Percentiles rank a stretch among this genome's conserved stretches.
These are phyloP conservation scores for Ganoderma boninense DNA, from an alignment of 1,284 basidiomycete species.

Conservation along the genomic window DNA sequence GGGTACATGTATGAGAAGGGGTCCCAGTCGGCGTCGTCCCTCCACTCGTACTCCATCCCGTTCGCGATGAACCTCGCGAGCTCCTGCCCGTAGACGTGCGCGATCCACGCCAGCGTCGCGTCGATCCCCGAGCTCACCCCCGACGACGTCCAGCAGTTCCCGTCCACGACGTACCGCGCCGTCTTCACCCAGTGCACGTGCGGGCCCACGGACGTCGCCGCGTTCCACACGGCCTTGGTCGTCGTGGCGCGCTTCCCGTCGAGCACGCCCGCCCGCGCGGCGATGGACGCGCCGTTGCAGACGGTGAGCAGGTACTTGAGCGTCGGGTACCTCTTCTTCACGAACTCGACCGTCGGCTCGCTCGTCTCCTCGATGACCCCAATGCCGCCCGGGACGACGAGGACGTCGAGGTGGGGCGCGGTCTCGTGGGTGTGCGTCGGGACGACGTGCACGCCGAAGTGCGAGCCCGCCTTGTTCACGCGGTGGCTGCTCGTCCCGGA, in stretches of 20 bases:
- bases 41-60: conserved; percentile 14
- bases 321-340: conserved; percentile 43
- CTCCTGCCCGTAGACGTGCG: conserved; percentile 3
- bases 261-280: conserved; percentile 49
- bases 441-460: conserved; percentile 46
- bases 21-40: conserved; percentile 15
- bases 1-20: conserved; percentile 4
- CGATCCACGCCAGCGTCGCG: conserved; percentile 11
- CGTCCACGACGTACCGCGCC: conserved; percentile 50
- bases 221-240: conserved; percentile 47
- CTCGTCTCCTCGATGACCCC: conserved; percentile 41
- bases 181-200: conserved; percentile 45
- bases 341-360: conserved; percentile 43
- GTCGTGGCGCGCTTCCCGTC: conserved; percentile 54
- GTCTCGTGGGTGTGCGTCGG: conserved; percentile 54
- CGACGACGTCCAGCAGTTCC: conserved; percentile 48
- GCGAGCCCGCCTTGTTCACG: conserved; percentile 33
- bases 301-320: conserved; percentile 52
- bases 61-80: conserved; percentile 8
- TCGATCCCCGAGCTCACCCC: conserved; percentile 46
- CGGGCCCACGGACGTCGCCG: conserved; percentile 12
- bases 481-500: conserved; percentile 38
- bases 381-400: conserved; percentile 53
- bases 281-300: conserved; percentile 51
- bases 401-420: conserved; percentile 51